Evolutionary conservation across 139 green algal species (phyloP), one percentile per base, ranked within the genome.

Genomic region (Micractinium conductrix): DNA sequence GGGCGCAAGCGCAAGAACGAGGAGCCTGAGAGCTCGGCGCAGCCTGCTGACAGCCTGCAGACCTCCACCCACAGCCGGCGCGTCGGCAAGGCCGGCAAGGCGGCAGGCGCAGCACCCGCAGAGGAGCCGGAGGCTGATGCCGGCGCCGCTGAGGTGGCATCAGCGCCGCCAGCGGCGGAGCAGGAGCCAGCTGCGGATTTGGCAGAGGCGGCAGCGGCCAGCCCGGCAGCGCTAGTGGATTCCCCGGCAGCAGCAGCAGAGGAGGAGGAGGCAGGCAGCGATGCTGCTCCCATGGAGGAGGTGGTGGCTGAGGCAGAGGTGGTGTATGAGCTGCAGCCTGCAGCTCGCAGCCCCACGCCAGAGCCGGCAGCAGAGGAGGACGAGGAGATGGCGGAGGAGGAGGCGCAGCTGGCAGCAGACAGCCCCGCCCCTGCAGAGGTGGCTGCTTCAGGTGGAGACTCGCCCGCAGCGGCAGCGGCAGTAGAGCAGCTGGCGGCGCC

Each of bases 1-100:
- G 50, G 74, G 22, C 74, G 50, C 74, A 81, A 81, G 50, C 74
- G 50, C 74, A 81, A 81, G 50, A 38, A 35, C 35, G 74, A 68
- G 48, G 74, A 48, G 35, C 48, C 45, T 24, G 35, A 81, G 4
- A 22, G 35, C 35, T 40, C 74, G 10, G 37, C 7, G 22, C 74
- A 81, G 50, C 74, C 74, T 26, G 50, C 35, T 26, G 24, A 12
- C 50, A 81, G 74, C 74, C 74, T 68, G 74, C 74, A 70, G 74
- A 70, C 74, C 35, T 81, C 74, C 74, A 70, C 42, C 26, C 70
- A 58, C 26, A 53, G 74, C 74, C 48, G 30, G 26, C 75, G 76
- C 5, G 76, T 10, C 5, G 76, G 40, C 74, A 81, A 81, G 74
- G 37, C 48, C 0, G 22, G 74, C 76, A 82, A 55, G 75, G 16